Evolutionary conservation across 306 rosid species (phyloP), one percentile per base, ranked within the genome.

Genomic region (Styphnolobium japonicum): DNA sequence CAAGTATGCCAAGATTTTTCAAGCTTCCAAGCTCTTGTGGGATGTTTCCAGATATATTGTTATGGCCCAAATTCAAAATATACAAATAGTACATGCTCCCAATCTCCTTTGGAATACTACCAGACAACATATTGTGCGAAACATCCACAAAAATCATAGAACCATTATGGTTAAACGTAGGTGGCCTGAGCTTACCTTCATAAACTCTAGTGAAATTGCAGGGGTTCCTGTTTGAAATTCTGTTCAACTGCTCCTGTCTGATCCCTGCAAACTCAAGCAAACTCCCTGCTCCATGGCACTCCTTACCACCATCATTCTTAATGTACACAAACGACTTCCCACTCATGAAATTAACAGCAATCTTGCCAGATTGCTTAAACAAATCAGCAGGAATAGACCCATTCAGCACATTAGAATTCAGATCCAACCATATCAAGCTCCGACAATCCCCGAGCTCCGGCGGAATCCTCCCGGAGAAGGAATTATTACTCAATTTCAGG

Each of bases 151-250:
- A 96, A 29, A 96, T 90, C 92, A 96, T 91, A 9, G 99, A 93
- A 15, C 97, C 97, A 57, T 91, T 87, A 52, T 83, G 78, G 51
- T 88, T 81, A 88, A 96, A 96, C 21, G 92, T 87, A n/a, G n/a
- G n/a, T 4, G 96, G 97, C 61, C 88, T 91, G 18, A 88, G 7
- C 64, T 70, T 82, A 85, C 99, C 99, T 66, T 83, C 81, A 67
- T 96, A 96, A 29, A 96, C 98, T 60, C 99, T 84, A 16, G 98
- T 96, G 88, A 96, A 96, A 84, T 96, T 96, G 86, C 99, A 96
- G 43, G 98, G 97, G 66, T 94, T 93, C 88, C 79, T 86, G 0
- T 82, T 85, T 0, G 98, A 93, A 87, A 93, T 89, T 80, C 92
- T 83, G 80, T 63, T 82, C 86, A 93, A 75, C 64, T 86, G 87